Conservation (phyloP, 1,284 basidiomycete species). For the Irpex sp. region DNA sequence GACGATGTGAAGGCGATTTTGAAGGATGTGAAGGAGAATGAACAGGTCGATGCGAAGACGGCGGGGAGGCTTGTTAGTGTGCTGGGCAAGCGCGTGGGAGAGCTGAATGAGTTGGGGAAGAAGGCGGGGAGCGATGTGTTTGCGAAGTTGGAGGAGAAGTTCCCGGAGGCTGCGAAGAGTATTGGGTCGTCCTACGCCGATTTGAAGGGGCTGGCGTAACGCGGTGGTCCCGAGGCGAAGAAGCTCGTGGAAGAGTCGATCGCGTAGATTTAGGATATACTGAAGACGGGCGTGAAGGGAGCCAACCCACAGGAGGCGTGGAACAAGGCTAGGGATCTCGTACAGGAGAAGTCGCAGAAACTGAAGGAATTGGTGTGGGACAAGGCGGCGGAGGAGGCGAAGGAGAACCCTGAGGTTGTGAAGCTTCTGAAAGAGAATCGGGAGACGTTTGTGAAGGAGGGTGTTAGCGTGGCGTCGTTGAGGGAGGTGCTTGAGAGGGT, state of each 20-base stretch:
- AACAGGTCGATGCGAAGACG: conserved; percentile 24
- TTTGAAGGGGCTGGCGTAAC: conserved; percentile 27
- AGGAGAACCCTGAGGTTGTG: conserved; percentile 12
- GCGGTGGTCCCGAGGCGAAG: conserved; percentile 32
- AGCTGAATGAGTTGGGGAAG: conserved; percentile 27
- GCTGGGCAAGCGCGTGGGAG: conserved; percentile 19
- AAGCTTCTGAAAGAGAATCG: conserved; percentile 12
- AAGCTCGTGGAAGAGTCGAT: conserved; percentile 28
- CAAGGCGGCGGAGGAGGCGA: conserved; percentile 22
- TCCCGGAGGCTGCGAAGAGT: conserved; percentile 29
- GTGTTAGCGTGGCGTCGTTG: conserved; percentile 3
- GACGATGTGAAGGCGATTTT: conserved; percentile 32
- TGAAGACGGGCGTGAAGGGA: conserved; percentile 2
- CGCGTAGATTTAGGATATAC: conserved; percentile 21
- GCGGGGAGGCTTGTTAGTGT: conserved; percentile 27
- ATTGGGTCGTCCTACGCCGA: conserved; percentile 29
- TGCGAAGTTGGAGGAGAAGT: conserved; percentile 23
- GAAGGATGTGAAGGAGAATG: conserved; percentile 20
- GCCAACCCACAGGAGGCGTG: conserved; percentile 17
- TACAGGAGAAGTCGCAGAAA: conserved; percentile 25
- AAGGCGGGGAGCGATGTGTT: conserved; percentile 27
- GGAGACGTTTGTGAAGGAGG: conserved; percentile 4
- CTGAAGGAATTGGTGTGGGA: conserved; percentile 28
- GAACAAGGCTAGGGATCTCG: conserved; percentile 20
- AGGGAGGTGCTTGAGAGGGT: conserved; percentile 23